Conservation (phyloP, 1,284 basidiomycete genomes). For the Neolentinus lepideus region DNA sequence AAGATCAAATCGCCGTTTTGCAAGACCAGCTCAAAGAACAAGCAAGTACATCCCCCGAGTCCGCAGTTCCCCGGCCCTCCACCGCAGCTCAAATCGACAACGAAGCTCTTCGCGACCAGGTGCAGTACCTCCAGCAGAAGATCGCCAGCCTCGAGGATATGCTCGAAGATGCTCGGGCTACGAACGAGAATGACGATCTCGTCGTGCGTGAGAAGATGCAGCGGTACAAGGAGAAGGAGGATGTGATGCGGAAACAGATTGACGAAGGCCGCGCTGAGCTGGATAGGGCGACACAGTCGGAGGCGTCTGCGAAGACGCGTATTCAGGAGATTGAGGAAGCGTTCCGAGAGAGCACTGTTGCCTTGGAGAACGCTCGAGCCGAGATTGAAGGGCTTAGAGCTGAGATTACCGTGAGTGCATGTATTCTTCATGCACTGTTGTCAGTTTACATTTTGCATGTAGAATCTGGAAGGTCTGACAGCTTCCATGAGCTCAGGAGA, state of each 20-base stretch:
- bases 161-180: conserved; percentile 70
- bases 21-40: conserved; percentile 47
- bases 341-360: conserved; percentile 79
- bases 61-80: conserved; percentile 32
- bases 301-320: conserved; percentile 52
- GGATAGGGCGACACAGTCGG: conserved; percentile 55
- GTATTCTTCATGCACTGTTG: conserved; percentile 3
- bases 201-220: conserved; percentile 57
- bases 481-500: conserved; percentile 21
- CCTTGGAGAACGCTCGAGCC: conserved; percentile 85
- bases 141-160: conserved; percentile 76
- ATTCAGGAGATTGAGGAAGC: conserved; percentile 85
- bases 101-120: conserved; percentile 83
- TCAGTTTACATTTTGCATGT: conserved; percentile 7
- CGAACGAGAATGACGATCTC: conserved; percentile 70
- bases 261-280: conserved; percentile 55
- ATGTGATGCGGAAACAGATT: conserved; percentile 62
- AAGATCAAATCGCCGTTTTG: conserved; percentile 57
- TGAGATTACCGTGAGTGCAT: conserved; percentile 65
- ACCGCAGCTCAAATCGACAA: conserved; percentile 88
- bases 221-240: conserved; percentile 75
- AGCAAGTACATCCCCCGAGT: conserved; percentile 30
- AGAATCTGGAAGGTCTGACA: conserved; percentile 48
- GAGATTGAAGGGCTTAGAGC: conserved; percentile 82
- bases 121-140: conserved; percentile 78